Base-by-base conservation (phyloP, 2,329 filamentous ascomycete species). In the Nothomitra cinnamomea region DNA sequence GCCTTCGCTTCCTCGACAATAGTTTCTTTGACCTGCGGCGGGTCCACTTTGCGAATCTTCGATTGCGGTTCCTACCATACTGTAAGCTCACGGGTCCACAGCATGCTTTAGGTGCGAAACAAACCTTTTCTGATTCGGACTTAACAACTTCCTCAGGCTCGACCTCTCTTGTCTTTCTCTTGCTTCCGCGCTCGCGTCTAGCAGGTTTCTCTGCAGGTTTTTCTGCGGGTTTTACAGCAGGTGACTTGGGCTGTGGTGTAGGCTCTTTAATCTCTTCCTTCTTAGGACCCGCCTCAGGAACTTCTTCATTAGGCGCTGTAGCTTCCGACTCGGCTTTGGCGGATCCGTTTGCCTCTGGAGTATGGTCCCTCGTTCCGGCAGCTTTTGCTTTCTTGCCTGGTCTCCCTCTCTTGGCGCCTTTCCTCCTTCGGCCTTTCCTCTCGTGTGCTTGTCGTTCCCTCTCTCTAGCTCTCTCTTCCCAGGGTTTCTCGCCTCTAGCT, bases 401-500 rank as follows among this genome's bases (percentile, higher is more conserved):
- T 74, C 63, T 70, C 66, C 69, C 66, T 62, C 65, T 71, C 60
- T 72, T 76, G 56, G 70, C 69, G 59, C 73, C 76, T 69, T 70
- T 78, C 68, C 73, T 79, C 68, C 66, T 75, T 64, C 67, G 77
- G 72, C 67, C 75, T 74, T 67, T 75, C 70, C 67, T 76, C 69
- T 67, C 70, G 53, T 76, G 71, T 54, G 76, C 71, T 58, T 82
- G 79, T 52, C 78, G 77, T 60, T 83, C 79, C 60, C 82, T 76
- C 51, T 70, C 72, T 60, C 76, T 77, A 13, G 80, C 78, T 38
- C 79, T 72, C 53, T 77, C 78, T 63, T 89, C 83, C 92, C 92
- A 96, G 0, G 87, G 85, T 67, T 82, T 84, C 69, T 95, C 87
- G 3, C 90, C 92, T 42, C 77, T 78, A 19, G 74, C 78, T 54